These are phyloP conservation scores for Lagenidium sp. DNA, from an alignment of 352 stramenopile species.

Conservation along the genomic window DNA sequence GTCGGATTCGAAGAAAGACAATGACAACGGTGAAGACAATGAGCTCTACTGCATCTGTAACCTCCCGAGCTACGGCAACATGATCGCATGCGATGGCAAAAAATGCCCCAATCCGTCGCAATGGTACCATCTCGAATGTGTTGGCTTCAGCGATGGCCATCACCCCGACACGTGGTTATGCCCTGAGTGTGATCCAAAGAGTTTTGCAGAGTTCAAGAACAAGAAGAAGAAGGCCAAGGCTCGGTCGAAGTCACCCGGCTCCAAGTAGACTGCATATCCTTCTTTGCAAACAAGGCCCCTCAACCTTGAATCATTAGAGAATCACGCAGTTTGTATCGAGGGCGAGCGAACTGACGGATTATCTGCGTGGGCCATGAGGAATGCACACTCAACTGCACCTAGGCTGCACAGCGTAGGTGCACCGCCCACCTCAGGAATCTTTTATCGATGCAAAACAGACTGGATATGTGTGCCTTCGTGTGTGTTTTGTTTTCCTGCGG, in stretches of 20 bases:
- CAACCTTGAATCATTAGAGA: too few relatives aligned
- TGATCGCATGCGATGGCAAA: conserved; percentile 86
- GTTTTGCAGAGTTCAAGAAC: conserved; percentile 65
- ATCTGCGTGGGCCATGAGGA: too few relatives aligned
- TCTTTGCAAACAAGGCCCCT: too few relatives aligned
- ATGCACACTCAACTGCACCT: too few relatives aligned
- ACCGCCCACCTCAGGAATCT: too few relatives aligned
- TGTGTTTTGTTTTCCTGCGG: neutral
- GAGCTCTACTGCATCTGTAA: conserved; percentile 87
- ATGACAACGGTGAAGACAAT: conserved; percentile 70
- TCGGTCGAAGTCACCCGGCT: conserved; percentile 68
- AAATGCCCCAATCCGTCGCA: conserved; percentile 82
- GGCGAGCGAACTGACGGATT: too few relatives aligned
- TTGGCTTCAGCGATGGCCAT: conserved; percentile 68
- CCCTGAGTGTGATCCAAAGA: conserved; percentile 77
- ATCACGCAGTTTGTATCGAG: too few relatives aligned
- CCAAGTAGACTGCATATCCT: too few relatives aligned
- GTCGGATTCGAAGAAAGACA: conserved; percentile 36
- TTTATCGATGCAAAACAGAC: too few relatives aligned
- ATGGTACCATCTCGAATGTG: conserved; percentile 85
- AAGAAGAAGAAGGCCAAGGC: conserved; percentile 84
- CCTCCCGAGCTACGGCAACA: conserved; percentile 80
- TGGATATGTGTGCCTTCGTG: neutral
- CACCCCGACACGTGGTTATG: conserved; percentile 84
- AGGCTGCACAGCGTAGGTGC: too few relatives aligned